Evolutionary conservation across 371 early-diverging fungal genomes (phyloP), one percentile per base, ranked within the genome.

Genomic region (Choanephora cucurbitarum): DNA sequence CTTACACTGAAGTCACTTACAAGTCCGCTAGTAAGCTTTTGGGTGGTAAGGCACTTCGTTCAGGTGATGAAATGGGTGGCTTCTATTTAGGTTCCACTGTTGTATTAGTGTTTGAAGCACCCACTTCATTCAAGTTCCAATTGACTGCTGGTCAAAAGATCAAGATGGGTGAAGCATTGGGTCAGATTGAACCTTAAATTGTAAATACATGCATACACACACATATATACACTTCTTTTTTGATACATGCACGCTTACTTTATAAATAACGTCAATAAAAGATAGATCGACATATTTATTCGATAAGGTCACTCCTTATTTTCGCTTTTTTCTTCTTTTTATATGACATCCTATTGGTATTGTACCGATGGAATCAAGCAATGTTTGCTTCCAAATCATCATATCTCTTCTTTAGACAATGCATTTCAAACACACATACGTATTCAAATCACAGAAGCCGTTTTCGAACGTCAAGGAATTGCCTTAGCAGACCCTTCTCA

Each of bases 61-160:
- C 79, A 49, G 97, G 96, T 45, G 89, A 95, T 51, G 95, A 96
- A 69, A 83, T 97, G 67, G 99, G 99, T 31, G 95, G 96, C 21
- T 97, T 98, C 75, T 83, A 82, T 49, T 77, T 98, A 17, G 99
- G 99, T 31, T 91, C 92, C 7, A 96, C 98, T 0, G 87, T 98
- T n/a, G 97, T 97, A 5, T 79, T 98, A 17, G 94, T 98, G 32
- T 98, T 97, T 79, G 96, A 96, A 65, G 97, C 96, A 1, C 98
- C 98, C 2, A 50, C 68, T 19, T 61, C 76, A 15, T 97, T 96
- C 71, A 72, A 82, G 67, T 98, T 95, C 69, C 57, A 64, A 17
- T 67, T 95, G 11, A 69, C 82, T 50, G 77, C 82, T 5, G 92
- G 90, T 3, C 89, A 93, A 71, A 77, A 80, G 39, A 84, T 96